Evolutionary conservation across 352 stramenopile species (phyloP).

Genomic region (Globisporangium nagaii): DNA sequence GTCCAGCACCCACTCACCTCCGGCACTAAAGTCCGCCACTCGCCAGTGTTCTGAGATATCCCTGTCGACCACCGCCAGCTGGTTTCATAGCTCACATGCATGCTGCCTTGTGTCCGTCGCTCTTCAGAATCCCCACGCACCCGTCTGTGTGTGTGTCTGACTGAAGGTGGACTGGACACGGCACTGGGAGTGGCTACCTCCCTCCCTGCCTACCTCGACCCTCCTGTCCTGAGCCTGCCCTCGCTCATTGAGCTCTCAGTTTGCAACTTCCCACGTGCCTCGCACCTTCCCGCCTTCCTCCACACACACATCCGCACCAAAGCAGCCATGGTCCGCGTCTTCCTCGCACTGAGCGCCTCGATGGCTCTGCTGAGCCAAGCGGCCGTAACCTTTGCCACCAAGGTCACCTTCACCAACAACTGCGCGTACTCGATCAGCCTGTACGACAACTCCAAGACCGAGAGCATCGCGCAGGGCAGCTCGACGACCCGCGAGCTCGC

Average conservation of each 20-base stretch:
- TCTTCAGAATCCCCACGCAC: neutral
- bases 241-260: neutral
- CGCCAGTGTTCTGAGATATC: conserved; percentile 2
- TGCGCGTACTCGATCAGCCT: conserved; percentile 40
- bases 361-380: conserved; percentile 22
- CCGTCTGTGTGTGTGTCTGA: too few relatives aligned
- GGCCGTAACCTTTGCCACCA: conserved; percentile 24
- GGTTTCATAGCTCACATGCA: too few relatives aligned
- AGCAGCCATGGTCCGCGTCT: conserved; percentile 33
- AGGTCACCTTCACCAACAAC: conserved; percentile 48
- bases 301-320: neutral
- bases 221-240: neutral
- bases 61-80: conserved; percentile 4
- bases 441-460: conserved; percentile 47
- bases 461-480: conserved; percentile 28
- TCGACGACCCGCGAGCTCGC: conserved; percentile 29
- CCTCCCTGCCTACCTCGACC: neutral
- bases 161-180: conserved; percentile 3
- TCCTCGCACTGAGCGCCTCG: conserved; percentile 29
- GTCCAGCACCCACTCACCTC: neutral
- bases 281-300: neutral
- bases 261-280: conserved; percentile 8
- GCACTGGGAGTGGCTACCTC: too few relatives aligned
- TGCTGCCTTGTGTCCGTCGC: conserved; percentile 1
- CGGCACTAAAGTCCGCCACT: too few relatives aligned